Conservation (phyloP, 2,329 filamentous ascomycete genomes). For the Geoglossum cookeanum region DNA sequence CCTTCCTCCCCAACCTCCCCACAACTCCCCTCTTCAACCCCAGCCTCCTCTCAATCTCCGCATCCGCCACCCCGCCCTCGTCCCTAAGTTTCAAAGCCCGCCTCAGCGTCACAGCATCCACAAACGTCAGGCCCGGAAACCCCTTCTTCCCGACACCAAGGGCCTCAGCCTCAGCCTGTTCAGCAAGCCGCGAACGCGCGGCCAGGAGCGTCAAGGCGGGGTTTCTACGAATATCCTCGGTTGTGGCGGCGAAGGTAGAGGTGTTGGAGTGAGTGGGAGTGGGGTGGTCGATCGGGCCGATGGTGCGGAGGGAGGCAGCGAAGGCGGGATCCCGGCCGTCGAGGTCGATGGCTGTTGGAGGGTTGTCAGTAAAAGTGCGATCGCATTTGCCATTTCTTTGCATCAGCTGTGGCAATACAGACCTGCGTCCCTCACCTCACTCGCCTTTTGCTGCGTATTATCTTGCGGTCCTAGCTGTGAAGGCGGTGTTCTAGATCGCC, state of each 20-base stretch:
- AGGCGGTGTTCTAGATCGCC: not conserved
- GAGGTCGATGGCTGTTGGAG: conserved; percentile 5
- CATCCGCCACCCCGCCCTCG: conserved; percentile 17
- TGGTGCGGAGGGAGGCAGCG: conserved; percentile 3
- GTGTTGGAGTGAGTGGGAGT: not conserved
- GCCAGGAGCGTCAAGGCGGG: conserved; percentile 1
- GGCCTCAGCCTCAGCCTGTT: conserved; percentile 3
- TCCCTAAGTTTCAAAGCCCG: conserved; percentile 30
- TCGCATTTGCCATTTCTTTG: no score
- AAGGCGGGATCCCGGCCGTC: conserved; percentile 5
- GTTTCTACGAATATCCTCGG: not conserved
- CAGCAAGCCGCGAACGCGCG: not conserved
- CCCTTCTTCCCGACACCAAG: not conserved
- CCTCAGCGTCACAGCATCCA: conserved; percentile 31
- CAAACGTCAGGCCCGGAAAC: conserved; percentile 22
- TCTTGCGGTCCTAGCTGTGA: not conserved
- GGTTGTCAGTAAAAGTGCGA: no score
- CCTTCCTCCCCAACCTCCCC: conserved; percentile 19
- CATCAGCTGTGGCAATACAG: no score
- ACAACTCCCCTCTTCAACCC: conserved; percentile 26
- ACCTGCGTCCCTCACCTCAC: not conserved
- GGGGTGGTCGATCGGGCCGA: conserved; percentile 3
- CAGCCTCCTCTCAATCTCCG: conserved; percentile 26
- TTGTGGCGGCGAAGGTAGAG: not conserved
- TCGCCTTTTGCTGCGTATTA: not conserved